Base-by-base conservation (phyloP, 805 yeast species). In the Schwanniomyces polymorphus region DNA sequence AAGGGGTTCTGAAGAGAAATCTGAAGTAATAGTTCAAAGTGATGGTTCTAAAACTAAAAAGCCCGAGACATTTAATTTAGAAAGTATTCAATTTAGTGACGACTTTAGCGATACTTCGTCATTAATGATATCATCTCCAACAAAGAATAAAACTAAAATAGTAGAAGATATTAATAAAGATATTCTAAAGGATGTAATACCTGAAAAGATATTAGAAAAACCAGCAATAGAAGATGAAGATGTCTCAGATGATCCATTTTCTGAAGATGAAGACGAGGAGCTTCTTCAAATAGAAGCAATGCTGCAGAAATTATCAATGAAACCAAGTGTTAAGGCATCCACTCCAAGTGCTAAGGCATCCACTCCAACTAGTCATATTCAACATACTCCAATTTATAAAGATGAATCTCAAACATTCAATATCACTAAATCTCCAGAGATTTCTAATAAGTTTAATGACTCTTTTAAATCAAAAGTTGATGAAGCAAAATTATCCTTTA, bases 401-500 rank as follows among this genome's bases (percentile, higher is more conserved):
- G 21, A 18, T 5, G 10, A 7, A 12, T 12, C 28, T 18, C 40
- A 12, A n/a, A n/a, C 27, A 21, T 38, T 38, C n/a, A 23, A 38
- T 23, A 38, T 23, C 7, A 38, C 27, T 7, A 38, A 21, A 18
- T 23, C 40, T 18, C 17, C 40, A 6, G 17, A 26, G 7, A 23
- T 8, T 14, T 10, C 21, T 2, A 38, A n/a, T 14, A 26, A 5
- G 3, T 38, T 23, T 38, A 21, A 38, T 14, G 35, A 31, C 14
- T 31, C 35, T 7, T 31, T 21, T 21, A 23, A 38, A 26, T 17
- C 31, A 6, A 43, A 49, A n/a, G 16, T 42, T 7, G 48, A 50
- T 34, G 49, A 41, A 11, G 46, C 84, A 0, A 65, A 69, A 38
- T 51, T 78, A 17, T 76, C 85, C 6, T 75, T 73, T n/a, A 51